phyloP scores from a whole-genome alignment of 139 green algal genomes.

The Edaphochlamys debaryana region DNA sequence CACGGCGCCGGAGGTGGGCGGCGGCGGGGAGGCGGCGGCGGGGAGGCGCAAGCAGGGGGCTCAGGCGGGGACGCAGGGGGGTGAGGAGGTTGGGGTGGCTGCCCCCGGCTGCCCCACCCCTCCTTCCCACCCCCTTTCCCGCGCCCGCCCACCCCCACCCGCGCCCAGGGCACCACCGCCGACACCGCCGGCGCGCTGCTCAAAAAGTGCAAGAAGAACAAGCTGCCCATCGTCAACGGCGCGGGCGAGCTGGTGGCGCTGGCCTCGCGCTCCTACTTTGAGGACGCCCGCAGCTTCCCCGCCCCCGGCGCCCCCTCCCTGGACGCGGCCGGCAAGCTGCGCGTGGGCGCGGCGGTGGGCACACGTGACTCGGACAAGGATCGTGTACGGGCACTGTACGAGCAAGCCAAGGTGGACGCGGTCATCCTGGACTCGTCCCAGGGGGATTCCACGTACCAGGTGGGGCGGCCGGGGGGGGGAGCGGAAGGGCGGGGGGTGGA shows the following conservation, averaged over 20 bases:
- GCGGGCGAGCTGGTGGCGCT: slow-evolving; percentile 78
- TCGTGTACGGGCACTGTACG: slow-evolving; percentile 59
- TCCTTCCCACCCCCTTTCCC: too few relatives aligned
- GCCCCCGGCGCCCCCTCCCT: slow-evolving; percentile 70
- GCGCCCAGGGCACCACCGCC: slow-evolving; percentile 38
- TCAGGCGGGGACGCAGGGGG: too few relatives aligned
- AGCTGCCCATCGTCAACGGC: slow-evolving; percentile 80
- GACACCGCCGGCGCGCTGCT: slow-evolving; percentile 71
- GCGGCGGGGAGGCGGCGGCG: too few relatives aligned
- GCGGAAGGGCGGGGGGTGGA: not conserved
- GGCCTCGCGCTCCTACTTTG: slow-evolving; percentile 72
- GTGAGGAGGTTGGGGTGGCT: too few relatives aligned
- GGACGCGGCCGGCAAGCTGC: slow-evolving; percentile 75
- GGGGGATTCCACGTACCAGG: slow-evolving; percentile 91
- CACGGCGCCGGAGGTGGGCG: slow-evolving; percentile 17
- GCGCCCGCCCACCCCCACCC: too few relatives aligned
- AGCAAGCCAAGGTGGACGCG: slow-evolving; percentile 73
- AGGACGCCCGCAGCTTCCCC: slow-evolving; percentile 58
- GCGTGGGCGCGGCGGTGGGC: slow-evolving; percentile 90
- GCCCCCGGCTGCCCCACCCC: too few relatives aligned
- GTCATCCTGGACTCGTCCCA: slow-evolving; percentile 93
- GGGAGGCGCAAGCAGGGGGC: too few relatives aligned
- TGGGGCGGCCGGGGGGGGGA: not conserved
- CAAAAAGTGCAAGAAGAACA: slow-evolving; percentile 65
- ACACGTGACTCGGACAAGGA: slow-evolving; percentile 86